Evolutionary conservation across 176 grass and related monocot genomes (phyloP), one percentile per base, ranked within the genome.

Genomic region (Poa annua): DNA sequence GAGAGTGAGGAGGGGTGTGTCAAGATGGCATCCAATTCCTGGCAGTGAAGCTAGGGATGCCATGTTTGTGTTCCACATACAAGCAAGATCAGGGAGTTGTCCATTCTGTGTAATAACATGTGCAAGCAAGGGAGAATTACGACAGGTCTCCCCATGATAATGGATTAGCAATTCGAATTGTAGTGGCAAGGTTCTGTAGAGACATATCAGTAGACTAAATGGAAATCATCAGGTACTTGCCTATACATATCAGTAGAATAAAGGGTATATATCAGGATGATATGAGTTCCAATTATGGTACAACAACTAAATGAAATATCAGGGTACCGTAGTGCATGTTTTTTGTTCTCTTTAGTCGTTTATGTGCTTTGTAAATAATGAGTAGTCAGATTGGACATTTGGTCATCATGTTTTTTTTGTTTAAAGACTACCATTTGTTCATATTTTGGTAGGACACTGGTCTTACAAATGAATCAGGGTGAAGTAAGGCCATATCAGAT

Each of bases 401-500:
- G 5, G 35, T 56, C 17, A 22, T 20, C 33, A 45, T 53, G 17
- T 36, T 17, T 21, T 47, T 70, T 71, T 75, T 64, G 61, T 21
- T 75, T 52, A 4, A 64, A 53, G 13, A 2, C 39, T 41, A 41
- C 1, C 4, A 41, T 41, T 48, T 48, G 45, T 47, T 47, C 11
- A 47, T 47, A 47, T 47, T 47, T 32, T 16, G 48, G 12, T 3
- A 64, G 8, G 19, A 39, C 8, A 16, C 5, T 77, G 22, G 2
- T 39, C 29, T 80, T 66, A 35, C 8, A 54, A 32, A 81, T 74
- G 59, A 75, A 75, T 21, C 32, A 14, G 48, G 35, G 11, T 66
- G 13, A 82, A 81, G 35, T 69, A 76, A 67, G 19, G 7, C 4
- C 49, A 54, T 33, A 66, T 53, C 7, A 49, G 68, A 67, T 47